Conservation (phyloP, 306 rosid genomes). For the Fragaria ananassa region DNA sequence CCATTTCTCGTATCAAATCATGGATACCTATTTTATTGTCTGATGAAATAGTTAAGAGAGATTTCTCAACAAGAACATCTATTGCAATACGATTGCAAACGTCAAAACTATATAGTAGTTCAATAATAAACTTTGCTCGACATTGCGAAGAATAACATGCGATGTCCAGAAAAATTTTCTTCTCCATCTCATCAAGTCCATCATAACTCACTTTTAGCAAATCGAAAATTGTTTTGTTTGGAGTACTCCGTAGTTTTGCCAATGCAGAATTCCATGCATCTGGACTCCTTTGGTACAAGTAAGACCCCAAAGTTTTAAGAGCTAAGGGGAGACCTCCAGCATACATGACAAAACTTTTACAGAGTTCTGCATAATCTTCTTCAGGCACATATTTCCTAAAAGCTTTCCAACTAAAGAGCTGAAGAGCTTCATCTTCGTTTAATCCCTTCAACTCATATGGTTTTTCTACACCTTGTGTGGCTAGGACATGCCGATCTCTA, state of each 20-base stretch:
- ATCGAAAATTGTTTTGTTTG: no score
- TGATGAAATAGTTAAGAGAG: slow-evolving; percentile 22
- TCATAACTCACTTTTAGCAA: not conserved
- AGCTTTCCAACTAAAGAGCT: no score
- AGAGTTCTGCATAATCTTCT: not conserved
- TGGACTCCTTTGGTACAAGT: not conserved
- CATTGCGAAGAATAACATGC: no score
- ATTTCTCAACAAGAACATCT: slow-evolving; percentile 33
- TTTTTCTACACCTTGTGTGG: no score
- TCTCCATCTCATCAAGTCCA: slow-evolving; percentile 16
- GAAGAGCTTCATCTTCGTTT: no score
- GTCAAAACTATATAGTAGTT: no score
- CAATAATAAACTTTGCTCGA: no score
- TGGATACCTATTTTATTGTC: slow-evolving; percentile 12
- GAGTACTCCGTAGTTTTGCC: no score
- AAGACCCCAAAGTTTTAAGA: slow-evolving; percentile 7
- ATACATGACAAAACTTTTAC: not conserved
- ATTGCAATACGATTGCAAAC: slow-evolving; percentile 15
- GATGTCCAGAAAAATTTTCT: slow-evolving; percentile 21
- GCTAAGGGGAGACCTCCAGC: slow-evolving; percentile 22
- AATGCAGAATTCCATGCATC: not conserved
- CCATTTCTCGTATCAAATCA: slow-evolving; percentile 35
- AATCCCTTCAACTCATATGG: no score
- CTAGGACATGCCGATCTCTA: no score
- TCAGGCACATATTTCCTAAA: not conserved